phyloP scores from a whole-genome alignment of 352 stramenopile genomes.

The Pythium rishiriense region DNA sequence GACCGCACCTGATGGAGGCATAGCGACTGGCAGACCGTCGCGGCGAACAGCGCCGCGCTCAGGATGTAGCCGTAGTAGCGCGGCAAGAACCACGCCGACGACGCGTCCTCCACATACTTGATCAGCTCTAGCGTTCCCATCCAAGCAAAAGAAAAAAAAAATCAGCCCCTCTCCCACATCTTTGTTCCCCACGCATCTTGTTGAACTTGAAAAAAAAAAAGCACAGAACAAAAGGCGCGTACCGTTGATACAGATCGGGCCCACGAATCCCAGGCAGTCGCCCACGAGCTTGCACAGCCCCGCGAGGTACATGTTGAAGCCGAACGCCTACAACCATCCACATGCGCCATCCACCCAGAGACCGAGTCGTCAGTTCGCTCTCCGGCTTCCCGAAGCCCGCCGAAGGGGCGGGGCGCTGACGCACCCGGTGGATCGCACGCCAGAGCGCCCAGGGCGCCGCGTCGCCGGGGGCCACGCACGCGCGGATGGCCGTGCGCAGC shows the following conservation, averaged over 20 bases:
- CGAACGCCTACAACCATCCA: constrained; percentile 56
- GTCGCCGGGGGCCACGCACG: constrained; percentile 22
- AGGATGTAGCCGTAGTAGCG: constrained; percentile 60
- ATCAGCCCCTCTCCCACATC: background rate
- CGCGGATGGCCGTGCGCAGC: constrained; percentile 27
- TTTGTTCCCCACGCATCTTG: background rate
- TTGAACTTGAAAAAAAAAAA: background rate
- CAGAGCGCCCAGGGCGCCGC: constrained; percentile 30
- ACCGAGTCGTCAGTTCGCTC: background rate
- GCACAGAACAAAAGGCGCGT: background rate
- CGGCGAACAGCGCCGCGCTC: constrained; percentile 44
- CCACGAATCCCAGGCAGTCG: constrained; percentile 91
- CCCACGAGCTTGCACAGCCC: constrained; percentile 92
- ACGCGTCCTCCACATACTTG: constrained; percentile 65
- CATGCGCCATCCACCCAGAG: background rate
- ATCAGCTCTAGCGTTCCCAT: constrained; percentile 32
- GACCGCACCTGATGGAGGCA: constrained; percentile 52
- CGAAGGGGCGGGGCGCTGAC: background rate
- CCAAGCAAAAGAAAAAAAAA: constrained; percentile 10
- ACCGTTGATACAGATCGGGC: constrained; percentile 62
- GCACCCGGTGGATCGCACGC: constrained; percentile 42
- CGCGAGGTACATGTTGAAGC: constrained; percentile 87
- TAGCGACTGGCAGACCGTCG: constrained; percentile 51
- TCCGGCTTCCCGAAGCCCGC: background rate
- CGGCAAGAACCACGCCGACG: constrained; percentile 38